Conservation (phyloP, 805 yeast species). For the Jamesozyma jinghongensis region DNA sequence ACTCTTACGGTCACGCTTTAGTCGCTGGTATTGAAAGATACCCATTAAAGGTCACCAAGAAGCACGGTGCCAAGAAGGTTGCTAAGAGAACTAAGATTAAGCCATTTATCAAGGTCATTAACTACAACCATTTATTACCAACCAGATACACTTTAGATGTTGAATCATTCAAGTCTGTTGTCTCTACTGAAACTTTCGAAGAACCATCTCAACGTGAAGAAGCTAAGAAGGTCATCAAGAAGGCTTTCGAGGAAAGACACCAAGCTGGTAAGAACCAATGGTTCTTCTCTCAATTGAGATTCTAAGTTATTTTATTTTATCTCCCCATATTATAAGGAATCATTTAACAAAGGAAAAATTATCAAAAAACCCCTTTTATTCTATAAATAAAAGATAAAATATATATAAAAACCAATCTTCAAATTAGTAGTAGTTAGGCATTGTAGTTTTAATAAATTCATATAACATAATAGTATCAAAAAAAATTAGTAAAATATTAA, state of each 20-base stretch:
- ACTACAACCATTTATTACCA: conserved; percentile 99
- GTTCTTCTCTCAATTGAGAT: conserved; percentile 97
- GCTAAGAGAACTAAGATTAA: conserved; percentile 96
- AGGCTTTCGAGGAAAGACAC: conserved; percentile 98
- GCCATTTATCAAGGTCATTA: conserved; percentile 97
- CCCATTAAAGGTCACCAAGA: conserved; percentile 93
- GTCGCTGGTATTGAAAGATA: conserved; percentile 99
- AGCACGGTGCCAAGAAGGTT: conserved; percentile 89
- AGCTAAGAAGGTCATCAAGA: conserved; percentile 97
- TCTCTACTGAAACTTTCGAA: conserved; percentile 85
- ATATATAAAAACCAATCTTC: conserved; percentile 1
- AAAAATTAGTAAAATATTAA: neutral
- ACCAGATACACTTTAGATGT: conserved; percentile 98
- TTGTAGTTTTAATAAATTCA: conserved; percentile 6
- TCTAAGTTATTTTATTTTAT: conserved; percentile 38
- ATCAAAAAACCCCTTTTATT: neutral
- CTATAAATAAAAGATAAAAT: neutral
- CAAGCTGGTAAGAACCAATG: conserved; percentile 99
- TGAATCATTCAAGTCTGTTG: conserved; percentile 84
- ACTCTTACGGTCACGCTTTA: conserved; percentile 98
- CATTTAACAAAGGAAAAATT: neutral
- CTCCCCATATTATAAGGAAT: too few species aligned
- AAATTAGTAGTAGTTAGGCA: conserved; percentile 4
- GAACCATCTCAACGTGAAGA: conserved; percentile 98
- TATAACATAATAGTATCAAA: conserved; percentile 2